These are phyloP conservation scores for Pleodorina starrii DNA, from an alignment of 139 green algal species.

Conservation along the genomic window DNA sequence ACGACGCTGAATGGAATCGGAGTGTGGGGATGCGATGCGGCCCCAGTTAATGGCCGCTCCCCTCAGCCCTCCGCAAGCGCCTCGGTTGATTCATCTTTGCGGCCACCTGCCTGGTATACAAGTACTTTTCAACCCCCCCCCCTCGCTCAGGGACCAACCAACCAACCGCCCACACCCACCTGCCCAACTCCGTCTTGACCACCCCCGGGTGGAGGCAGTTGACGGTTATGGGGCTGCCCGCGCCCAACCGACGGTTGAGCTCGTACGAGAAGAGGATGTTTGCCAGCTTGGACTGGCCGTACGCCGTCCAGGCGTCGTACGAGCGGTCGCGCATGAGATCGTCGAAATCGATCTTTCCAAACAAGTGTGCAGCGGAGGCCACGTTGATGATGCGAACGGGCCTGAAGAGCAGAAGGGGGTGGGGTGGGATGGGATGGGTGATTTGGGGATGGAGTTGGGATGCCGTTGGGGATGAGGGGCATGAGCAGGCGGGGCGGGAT, in stretches of 20 bases:
- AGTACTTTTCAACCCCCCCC: too few species aligned
- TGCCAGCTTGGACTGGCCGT: constrained; percentile 91
- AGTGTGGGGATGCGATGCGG: too few species aligned
- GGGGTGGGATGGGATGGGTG: neutral
- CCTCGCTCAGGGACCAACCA: too few species aligned
- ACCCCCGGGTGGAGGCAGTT: constrained; percentile 90
- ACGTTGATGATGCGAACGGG: constrained; percentile 88
- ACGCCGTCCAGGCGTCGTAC: constrained; percentile 72
- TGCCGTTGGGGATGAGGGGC: too few species aligned
- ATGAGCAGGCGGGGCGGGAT: too few species aligned
- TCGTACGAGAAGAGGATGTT: constrained; percentile 94
- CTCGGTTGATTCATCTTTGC: too few species aligned
- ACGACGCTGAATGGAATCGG: too few species aligned
- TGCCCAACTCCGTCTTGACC: constrained; percentile 86
- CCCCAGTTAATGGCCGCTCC: too few species aligned
- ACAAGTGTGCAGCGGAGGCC: constrained; percentile 80
- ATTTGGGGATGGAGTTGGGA: too few species aligned
- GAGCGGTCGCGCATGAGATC: constrained; percentile 72
- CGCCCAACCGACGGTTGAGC: constrained; percentile 71
- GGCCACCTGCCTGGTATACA: too few species aligned
- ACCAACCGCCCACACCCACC: too few species aligned
- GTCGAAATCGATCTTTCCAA: constrained; percentile 84
- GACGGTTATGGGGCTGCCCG: constrained; percentile 55
- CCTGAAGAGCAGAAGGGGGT: constrained; percentile 30
- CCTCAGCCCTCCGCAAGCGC: too few species aligned